Base-by-base conservation (phyloP, 31 red algal genomes). In the Odonthalia washingtoniensis region DNA sequence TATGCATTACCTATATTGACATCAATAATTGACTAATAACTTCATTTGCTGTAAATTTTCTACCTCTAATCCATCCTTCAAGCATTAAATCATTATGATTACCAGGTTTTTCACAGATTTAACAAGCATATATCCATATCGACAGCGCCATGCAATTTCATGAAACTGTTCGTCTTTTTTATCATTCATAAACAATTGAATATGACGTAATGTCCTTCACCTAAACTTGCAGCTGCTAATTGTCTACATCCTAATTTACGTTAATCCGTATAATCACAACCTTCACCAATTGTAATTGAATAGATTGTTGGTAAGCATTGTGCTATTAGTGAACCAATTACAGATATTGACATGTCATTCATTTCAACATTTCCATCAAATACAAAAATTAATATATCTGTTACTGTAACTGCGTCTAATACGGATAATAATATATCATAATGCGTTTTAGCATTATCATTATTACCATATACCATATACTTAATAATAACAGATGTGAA, bases 121-220 rank as follows among this genome's bases (percentile, higher is more conserved):
- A 35, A 34, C 67, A 33, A 61, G 37, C 81, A 97, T 60, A 52
- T 97, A 97, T 40, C 90, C 79, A 42, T 89, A 89, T 28, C 80
- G 17, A 49, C 66, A 68, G 24, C 94, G 83, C 94, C 94, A 96
- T 17, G 24, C 49, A 9, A 96, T 62, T 28, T 5, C 26, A 68
- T 75, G 31, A n/a, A n/a, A n/a, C 5, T 3, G 39, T 6, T 69
- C 72, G 5, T 67, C 70, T 3, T n/a, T 70, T 18, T 42, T 44
- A 21, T 61, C 41, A 5, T 67, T 26, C 24, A 36, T 64, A 5
- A 46, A 37, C 68, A 94, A 70, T 24, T 79, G 34, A 41, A 83
- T 77, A 26, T 84, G 85, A 67, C 80, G 65, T 24, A 91, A 76
- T 91, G 80, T n/a, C 84, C 89, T 46, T 91, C 80, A 4, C 91